Evolutionary conservation across 139 green algal genomes (phyloP), one percentile per base, ranked within the genome.

Genomic region (Nannochloris sp.): DNA sequence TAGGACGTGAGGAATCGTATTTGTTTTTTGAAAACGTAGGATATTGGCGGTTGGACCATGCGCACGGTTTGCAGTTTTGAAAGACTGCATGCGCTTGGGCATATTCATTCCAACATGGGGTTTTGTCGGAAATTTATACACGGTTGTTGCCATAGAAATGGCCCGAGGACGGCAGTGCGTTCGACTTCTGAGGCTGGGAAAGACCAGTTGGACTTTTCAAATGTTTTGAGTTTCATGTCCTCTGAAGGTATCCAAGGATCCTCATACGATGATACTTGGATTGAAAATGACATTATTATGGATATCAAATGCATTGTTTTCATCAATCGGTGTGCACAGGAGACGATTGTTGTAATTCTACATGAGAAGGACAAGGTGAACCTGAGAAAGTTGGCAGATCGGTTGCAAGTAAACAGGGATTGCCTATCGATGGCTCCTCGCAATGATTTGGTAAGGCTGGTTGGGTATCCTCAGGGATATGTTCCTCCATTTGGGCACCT

Each of bases 401-500:
- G 10, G 18, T 53, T 53, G 46, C 11, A 53, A 19, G 46, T 53
- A 10, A 19, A 21, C 19, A 50, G 11, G 19, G 56, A 23, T 16
- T 18, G 23, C 25, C 19, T 64, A 24, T 18, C 19, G 19, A 58
- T 64, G 19, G 57, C 57, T 49, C 19, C 19, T 25, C 19, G 18
- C 15, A 8, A 25, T 23, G n/a, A 58, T 27, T 16, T 64, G 57
- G n/a, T 58, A 27, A 15, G 12, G 23, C 18, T 56, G 12, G 21
- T 15, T 14, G 57, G 57, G 12, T 64, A 31, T 24, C 18, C n/a
- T 49, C n/a, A 18, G 8, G 57, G 57, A 12, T 27, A 4, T n/a
- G 60, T 74, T 25, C 68, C 68, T 1, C 68, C 68, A 14, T 64
- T 74, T 23, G 68, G 60, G 10, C 68, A 74, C 59, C 49, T 40